A percentile compares a stretch with the other conserved stretches of the same genome.
Evolutionary conservation across 2,329 filamentous ascomycete species (phyloP).

Genomic region (Epichloe baconii): DNA sequence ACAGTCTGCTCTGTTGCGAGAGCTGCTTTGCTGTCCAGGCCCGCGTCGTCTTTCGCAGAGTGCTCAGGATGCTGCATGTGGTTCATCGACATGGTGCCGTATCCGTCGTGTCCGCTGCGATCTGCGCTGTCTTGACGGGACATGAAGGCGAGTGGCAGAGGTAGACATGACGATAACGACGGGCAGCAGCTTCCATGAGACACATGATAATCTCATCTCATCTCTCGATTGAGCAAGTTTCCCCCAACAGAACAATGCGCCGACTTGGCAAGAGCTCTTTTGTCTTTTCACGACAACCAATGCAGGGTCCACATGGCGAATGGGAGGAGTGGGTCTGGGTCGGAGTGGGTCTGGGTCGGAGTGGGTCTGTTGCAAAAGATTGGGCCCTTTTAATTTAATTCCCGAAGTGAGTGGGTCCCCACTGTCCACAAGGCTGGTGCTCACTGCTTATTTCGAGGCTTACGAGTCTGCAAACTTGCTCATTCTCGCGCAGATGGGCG

Average conservation of each 20-base stretch:
- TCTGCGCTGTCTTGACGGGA: neutral
- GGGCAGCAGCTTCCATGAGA: too few species aligned
- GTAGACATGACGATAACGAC: neutral
- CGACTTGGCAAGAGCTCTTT: neutral
- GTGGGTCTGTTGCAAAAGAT: too few species aligned
- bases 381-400: too few species aligned
- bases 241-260: neutral
- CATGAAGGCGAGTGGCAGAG: neutral
- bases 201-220: too few species aligned
- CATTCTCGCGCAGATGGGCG: constrained; percentile 6
- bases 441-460: neutral
- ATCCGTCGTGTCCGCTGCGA: neutral
- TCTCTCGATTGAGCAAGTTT: neutral
- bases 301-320: neutral
- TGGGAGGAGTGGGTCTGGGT: too few species aligned
- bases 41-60: neutral
- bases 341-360: too few species aligned
- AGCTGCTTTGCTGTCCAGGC: neutral
- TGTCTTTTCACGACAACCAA: neutral
- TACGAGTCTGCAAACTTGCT: constrained; percentile 1
- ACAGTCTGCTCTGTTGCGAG: neutral
- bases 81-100: neutral
- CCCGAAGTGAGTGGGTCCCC: too few species aligned
- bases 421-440: neutral
- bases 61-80: neutral